phyloP scores from a whole-genome alignment of 2,329 filamentous ascomycete genomes.

The Knufia petricola region DNA sequence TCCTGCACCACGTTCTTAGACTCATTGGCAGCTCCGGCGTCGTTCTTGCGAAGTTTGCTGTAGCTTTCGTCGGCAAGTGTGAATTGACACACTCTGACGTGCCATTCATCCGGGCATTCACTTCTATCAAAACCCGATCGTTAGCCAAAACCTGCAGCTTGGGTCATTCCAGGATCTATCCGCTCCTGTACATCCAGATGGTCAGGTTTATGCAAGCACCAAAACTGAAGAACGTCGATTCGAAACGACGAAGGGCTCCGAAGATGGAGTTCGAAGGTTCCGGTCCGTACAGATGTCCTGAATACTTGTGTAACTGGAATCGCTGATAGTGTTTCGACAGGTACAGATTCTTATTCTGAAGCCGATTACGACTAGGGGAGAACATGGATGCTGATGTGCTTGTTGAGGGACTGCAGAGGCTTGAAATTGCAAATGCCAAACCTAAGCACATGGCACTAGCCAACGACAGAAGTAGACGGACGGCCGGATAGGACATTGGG shows the following conservation, averaged over 20 bases:
- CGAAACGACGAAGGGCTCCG: background rate
- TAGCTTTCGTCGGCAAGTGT: constrained; percentile 36
- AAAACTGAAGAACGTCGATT: background rate
- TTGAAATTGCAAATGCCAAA: too few species aligned
- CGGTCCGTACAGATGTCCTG: too few species aligned
- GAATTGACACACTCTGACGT: constrained; percentile 24
- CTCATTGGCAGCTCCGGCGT: constrained; percentile 31
- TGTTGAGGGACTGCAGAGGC: too few species aligned
- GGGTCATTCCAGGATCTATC: constrained; percentile 1
- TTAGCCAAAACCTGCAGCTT: constrained; percentile 22
- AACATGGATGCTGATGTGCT: too few species aligned
- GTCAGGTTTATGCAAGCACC: constrained; percentile 5
- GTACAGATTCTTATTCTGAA: too few species aligned
- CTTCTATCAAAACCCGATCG: constrained; percentile 36
- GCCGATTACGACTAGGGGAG: too few species aligned
- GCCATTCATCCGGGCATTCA: constrained; percentile 37
- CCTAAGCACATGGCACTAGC: too few species aligned
- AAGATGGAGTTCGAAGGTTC: background rate
- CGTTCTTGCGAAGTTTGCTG: constrained; percentile 33
- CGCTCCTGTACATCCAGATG: background rate
- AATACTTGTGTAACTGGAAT: too few species aligned
- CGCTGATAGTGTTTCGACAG: too few species aligned
- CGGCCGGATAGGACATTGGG: too few species aligned
- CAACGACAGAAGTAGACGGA: too few species aligned
- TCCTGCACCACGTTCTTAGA: constrained; percentile 37